Conservation (phyloP, 2,329 filamentous ascomycete species). For the Orbilia blumenaviensis region DNA sequence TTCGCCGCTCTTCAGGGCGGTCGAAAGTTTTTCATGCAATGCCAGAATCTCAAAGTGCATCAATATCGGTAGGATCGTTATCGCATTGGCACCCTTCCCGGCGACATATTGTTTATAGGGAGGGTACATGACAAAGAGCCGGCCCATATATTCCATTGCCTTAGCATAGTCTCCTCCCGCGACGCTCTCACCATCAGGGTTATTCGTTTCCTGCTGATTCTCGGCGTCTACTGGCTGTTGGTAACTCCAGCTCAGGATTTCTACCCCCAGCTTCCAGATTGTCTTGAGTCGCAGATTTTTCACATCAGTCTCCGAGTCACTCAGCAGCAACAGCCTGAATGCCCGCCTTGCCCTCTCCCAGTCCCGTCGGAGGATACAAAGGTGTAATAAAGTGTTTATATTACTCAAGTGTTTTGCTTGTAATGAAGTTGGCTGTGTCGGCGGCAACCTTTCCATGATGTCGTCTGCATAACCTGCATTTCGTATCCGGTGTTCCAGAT, state of each 20-base stretch:
- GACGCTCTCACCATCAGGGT: not conserved
- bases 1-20: slow-evolving; percentile 5
- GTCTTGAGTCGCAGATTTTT: slow-evolving; percentile 47
- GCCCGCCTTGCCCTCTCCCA: slow-evolving; percentile 55
- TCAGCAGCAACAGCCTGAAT: slow-evolving; percentile 55
- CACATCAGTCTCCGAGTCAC: slow-evolving; percentile 37
- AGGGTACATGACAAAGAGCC: slow-evolving; percentile 56
- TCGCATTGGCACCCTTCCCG: slow-evolving; percentile 49
- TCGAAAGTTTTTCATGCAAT: slow-evolving; percentile 41
- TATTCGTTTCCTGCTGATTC: not conserved
- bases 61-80: slow-evolving; percentile 48
- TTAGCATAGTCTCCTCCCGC: slow-evolving; percentile 28
- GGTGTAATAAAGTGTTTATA: slow-evolving; percentile 56
- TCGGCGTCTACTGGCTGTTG: not conserved
- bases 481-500: slow-evolving; percentile 38
- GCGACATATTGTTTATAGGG: slow-evolving; percentile 50
- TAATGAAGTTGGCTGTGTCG: slow-evolving; percentile 36
- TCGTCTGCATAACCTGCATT: slow-evolving; percentile 39
- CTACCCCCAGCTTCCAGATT: slow-evolving; percentile 56
- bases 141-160: slow-evolving; percentile 56
- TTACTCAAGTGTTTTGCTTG: slow-evolving; percentile 55
- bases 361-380: slow-evolving; percentile 54
- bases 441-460: slow-evolving; percentile 42
- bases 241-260: slow-evolving; percentile 53
- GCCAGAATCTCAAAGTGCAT: slow-evolving; percentile 49